phyloP scores from a whole-genome alignment of 108 stramenopile species.

The Skeletonema menzelii region DNA sequence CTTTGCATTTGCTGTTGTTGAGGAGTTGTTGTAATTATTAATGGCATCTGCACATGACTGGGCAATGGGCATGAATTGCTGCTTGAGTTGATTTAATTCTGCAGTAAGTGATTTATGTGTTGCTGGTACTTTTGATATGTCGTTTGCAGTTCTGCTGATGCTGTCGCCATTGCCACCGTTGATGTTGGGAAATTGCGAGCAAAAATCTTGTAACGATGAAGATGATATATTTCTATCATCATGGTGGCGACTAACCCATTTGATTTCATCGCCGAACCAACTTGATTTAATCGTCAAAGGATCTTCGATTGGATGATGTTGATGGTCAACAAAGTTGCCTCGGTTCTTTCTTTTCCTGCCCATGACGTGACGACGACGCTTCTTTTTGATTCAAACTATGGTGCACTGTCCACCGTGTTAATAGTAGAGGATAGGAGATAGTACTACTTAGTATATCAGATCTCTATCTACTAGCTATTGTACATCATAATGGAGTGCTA shows the following conservation, averaged over 20 bases:
- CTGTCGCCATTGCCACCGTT: neutral
- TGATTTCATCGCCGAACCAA: neutral
- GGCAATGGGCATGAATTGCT: conserved; percentile 60
- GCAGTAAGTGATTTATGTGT: neutral
- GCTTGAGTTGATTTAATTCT: conserved; percentile 51
- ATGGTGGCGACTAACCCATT: neutral
- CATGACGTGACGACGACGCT: neutral
- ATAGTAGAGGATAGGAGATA: too few species aligned
- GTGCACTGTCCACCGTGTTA: too few species aligned
- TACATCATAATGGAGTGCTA: too few species aligned
- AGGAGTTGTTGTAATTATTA: conserved; percentile 1
- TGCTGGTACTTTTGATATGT: neutral
- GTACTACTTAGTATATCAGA: too few species aligned
- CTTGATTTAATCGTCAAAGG: conserved; percentile 1
- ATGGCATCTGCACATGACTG: conserved; percentile 36
- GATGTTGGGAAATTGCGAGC: neutral
- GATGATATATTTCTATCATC: neutral
- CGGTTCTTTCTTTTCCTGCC: neutral
- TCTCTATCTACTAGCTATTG: too few species aligned
- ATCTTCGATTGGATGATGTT: neutral
- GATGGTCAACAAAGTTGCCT: neutral
- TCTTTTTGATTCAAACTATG: too few species aligned
- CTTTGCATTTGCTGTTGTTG: neutral
- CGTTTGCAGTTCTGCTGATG: neutral
- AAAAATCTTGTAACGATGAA: neutral